Base-by-base conservation (phyloP, 2,329 filamentous ascomycete genomes). In the Dactylellina sp. region DNA sequence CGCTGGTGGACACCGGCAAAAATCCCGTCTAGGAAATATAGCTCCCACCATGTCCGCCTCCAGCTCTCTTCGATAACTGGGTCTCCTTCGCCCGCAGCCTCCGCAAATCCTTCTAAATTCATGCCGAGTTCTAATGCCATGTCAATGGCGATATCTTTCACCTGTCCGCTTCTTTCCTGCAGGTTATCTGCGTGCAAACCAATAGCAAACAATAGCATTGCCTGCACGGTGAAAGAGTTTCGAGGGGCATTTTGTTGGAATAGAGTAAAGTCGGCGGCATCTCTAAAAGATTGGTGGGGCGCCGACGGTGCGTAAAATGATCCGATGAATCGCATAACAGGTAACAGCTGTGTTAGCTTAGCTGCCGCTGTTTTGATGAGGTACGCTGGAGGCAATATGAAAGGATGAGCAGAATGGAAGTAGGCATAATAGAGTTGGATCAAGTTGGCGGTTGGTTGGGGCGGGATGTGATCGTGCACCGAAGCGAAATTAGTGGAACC, bases 11-110 rank as follows among this genome's bases (percentile, higher is more conserved):
- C 88, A 2, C 91, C 91, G 3, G 92, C 91, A 76, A 96, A 86
- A 86, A 96, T 90, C 62, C 90, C 91, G 79, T 96, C 92, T 12
- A 92, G 86, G n/a, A 91, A 86, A 79, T 89, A 94, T 40, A 91
- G 78, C 77, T 87, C 92, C 93, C 93, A 97, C 93, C 93, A 97
- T 0, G 93, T 97, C 70, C 93, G 86, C 16, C 92, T 87, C 87
- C 92, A 90, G 80, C 89, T 91, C 81, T 97, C 93, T 79, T 94
- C 91, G 1, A 93, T 80, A 1, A 92, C 84, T 0, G 87, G 84
- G 71, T 90, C 87, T 3, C 87, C 87, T 25, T 85, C 83, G 14
- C 90, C 89, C 77, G 92, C 84, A 3, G 85, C 81, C 0, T 84
- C 81, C 0, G 92, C 89, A 80, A 88, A 96, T 0, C 86, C 84